Percentiles rank a stretch among this genome's conserved stretches.
Conservation (phyloP, 148 eudicot genomes). For the Cornus florida region DNA sequence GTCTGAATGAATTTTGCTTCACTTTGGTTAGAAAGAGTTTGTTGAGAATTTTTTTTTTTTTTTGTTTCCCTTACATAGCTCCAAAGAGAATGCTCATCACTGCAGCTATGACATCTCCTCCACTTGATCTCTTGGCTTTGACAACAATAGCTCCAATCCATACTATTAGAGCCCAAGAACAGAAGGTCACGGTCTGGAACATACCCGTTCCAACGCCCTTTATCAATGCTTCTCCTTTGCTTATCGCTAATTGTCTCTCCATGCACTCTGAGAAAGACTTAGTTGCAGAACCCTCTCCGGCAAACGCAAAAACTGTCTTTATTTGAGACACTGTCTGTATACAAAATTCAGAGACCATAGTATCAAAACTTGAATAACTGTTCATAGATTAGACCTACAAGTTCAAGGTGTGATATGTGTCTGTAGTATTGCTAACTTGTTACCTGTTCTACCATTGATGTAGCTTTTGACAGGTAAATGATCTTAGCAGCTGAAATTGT, state of each 20-base stretch:
- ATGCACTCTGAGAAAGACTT: conserved; percentile 43
- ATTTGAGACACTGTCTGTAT: conserved; percentile 47
- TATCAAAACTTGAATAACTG: background rate
- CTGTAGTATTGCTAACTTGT: background rate
- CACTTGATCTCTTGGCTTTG: conserved; percentile 36
- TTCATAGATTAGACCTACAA: background rate
- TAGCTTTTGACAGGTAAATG: conserved; percentile 41
- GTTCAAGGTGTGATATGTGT: background rate
- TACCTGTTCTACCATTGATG: conserved; percentile 56
- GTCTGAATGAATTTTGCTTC: background rate
- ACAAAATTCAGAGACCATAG: background rate
- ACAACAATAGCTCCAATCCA: conserved; percentile 56
- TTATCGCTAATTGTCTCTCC: conserved; percentile 26
- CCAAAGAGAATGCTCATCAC: conserved; percentile 58
- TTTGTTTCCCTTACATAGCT: conserved; percentile 40
- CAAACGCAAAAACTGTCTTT: conserved; percentile 55
- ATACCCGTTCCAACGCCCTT: conserved; percentile 51
- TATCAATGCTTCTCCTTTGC: conserved; percentile 45
- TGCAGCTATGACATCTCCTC: conserved; percentile 55
- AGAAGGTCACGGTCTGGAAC: conserved; percentile 47
- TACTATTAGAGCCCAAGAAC: conserved; percentile 57
- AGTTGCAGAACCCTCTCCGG: conserved; percentile 43
- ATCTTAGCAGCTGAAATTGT: conserved; percentile 34
- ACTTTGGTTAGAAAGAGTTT: background rate
- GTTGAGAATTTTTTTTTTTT: background rate